A percentile compares a stretch with the other conserved stretches of the same genome.
phyloP scores from a whole-genome alignment of 2,329 filamentous ascomycete genomes.

The Neoscytalidium dimidiatum region DNA sequence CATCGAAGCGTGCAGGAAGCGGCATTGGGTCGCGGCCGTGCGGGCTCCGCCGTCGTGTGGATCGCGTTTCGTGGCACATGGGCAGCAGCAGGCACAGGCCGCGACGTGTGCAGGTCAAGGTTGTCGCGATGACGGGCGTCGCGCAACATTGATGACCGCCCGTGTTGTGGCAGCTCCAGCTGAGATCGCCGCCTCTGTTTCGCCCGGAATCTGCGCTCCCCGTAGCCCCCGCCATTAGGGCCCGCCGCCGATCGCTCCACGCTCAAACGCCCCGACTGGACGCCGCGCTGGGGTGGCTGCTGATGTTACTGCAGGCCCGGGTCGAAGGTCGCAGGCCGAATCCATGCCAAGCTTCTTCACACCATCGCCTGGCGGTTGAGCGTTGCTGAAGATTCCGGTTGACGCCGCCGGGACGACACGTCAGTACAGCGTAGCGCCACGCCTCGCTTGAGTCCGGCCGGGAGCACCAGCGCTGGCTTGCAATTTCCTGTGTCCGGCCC shows the following conservation, averaged over 20 bases:
- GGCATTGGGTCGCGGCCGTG: neutral
- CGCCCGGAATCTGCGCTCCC: neutral
- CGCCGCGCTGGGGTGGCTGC: neutral
- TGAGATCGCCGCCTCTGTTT: neutral
- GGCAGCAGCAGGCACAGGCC: neutral
- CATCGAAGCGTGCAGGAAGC: neutral
- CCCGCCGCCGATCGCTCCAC: neutral
- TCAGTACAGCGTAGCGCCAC: too few relatives aligned
- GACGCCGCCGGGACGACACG: too few relatives aligned
- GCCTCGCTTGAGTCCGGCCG: too few relatives aligned
- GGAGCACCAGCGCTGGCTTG: neutral
- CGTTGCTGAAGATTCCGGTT: too few relatives aligned
- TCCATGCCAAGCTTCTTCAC: too few relatives aligned
- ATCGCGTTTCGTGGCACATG: neutral
- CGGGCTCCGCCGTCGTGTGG: too few relatives aligned
- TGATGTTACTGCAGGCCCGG: neutral
- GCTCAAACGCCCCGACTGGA: neutral
- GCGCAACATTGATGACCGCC: neutral
- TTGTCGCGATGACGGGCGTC: neutral
- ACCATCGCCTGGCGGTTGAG: too few relatives aligned
- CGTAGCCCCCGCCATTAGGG: neutral
- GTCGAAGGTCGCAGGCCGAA: too few relatives aligned
- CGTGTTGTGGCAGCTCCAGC: neutral
- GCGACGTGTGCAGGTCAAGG: neutral
- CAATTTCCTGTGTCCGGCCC: neutral